Evolutionary conservation across 257 asterid species (phyloP).

Genomic region (Catharanthus roseus): DNA sequence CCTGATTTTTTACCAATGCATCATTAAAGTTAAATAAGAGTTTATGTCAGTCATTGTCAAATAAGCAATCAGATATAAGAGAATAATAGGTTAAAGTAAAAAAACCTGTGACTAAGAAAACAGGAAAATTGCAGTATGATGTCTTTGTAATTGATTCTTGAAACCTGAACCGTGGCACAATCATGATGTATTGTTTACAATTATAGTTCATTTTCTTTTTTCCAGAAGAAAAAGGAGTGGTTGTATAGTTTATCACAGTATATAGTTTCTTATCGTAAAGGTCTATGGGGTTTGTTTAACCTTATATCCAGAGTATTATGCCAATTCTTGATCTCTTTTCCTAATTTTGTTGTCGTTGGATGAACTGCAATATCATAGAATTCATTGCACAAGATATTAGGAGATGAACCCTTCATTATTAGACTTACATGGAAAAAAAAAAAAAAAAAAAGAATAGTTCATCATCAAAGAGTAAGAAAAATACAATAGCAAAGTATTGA

Average conservation of each 20-base stretch:
- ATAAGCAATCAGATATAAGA: neutral
- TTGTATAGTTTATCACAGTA: neutral
- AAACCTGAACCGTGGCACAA: neutral
- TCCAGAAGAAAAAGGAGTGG: neutral
- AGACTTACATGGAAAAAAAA: no score
- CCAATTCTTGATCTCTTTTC: no score
- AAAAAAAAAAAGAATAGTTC: neutral
- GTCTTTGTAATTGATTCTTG: neutral
- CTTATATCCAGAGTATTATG: neutral
- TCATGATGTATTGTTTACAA: neutral
- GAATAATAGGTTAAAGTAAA: neutral
- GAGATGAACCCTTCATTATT: no score
- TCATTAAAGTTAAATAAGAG: neutral
- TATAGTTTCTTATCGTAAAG: neutral
- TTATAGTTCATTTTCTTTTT: neutral
- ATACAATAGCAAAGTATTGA: neutral
- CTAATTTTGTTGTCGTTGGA: neutral
- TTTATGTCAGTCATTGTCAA: neutral
- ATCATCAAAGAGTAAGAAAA: neutral
- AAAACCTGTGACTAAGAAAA: neutral
- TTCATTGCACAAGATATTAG: no score
- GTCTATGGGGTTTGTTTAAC: neutral
- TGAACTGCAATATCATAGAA: neutral
- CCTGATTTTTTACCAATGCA: neutral
- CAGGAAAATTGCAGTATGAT: neutral